Evolutionary conservation across 2,329 filamentous ascomycete species (phyloP).

Genomic region (Aureobasidium pullulans): DNA sequence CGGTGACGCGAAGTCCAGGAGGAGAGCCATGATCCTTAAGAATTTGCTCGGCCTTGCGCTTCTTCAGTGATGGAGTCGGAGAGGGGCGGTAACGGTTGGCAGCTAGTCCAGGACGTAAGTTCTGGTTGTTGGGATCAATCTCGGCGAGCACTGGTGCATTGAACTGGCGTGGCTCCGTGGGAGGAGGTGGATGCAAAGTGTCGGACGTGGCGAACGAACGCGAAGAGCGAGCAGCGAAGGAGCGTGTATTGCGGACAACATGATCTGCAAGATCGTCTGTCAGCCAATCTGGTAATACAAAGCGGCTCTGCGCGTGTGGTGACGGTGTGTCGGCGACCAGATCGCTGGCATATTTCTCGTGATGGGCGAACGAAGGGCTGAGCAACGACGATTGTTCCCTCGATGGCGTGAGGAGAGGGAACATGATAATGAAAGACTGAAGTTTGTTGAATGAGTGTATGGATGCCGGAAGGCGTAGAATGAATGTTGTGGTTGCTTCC

Average conservation of each 20-base stretch:
- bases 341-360: constrained; percentile 1
- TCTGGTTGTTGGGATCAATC: constrained; percentile 27
- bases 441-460: not conserved
- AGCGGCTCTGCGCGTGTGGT: not conserved
- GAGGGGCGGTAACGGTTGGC: constrained; percentile 29
- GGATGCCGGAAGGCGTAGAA: not conserved
- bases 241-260: constrained; percentile 30
- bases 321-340: constrained; percentile 19
- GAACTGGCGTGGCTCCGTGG: constrained; percentile 12
- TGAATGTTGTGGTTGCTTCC: not conserved
- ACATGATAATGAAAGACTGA: constrained; percentile 9
- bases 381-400: not conserved
- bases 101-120: constrained; percentile 18
- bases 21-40: constrained; percentile 47
- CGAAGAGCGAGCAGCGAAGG: constrained; percentile 29
- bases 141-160: constrained; percentile 24
- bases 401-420: not conserved
- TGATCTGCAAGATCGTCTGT: constrained; percentile 25
- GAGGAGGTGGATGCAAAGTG: constrained; percentile 24
- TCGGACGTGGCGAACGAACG: constrained; percentile 25
- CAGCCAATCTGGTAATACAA: constrained; percentile 9
- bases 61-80: constrained; percentile 44
- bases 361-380: constrained; percentile 11
- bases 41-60: constrained; percentile 41
- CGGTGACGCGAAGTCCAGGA: constrained; percentile 43